Conservation (phyloP, 2,329 filamentous ascomycete genomes). For the Eutypella sp. region DNA sequence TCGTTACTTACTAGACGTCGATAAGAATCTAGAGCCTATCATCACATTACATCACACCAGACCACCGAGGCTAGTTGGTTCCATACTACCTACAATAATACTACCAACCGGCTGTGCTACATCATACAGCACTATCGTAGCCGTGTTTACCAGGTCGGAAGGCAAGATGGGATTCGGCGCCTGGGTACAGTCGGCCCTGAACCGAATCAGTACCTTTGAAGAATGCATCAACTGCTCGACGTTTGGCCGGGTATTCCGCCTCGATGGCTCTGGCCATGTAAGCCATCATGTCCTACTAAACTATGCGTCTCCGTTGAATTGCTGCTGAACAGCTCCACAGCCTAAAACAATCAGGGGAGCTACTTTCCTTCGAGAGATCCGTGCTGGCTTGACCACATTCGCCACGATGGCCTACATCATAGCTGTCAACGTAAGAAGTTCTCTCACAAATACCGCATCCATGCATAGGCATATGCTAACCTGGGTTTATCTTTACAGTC, state of each 20-base stretch:
- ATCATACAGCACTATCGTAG: not conserved
- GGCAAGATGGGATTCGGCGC: not conserved
- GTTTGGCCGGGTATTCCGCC: slow-evolving; percentile 54
- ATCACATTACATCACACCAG: too few species aligned
- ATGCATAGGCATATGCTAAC: slow-evolving; percentile 2
- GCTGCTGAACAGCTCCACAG: slow-evolving; percentile 34
- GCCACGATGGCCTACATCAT: slow-evolving; percentile 85
- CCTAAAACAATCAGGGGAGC: slow-evolving; percentile 62
- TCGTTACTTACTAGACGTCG: too few species aligned
- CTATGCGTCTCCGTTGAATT: not conserved
- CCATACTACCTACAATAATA: too few species aligned
- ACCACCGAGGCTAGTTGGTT: too few species aligned
- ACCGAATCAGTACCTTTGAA: slow-evolving; percentile 19
- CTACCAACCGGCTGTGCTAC: not conserved
- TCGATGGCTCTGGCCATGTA: slow-evolving; percentile 62
- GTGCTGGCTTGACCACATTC: slow-evolving; percentile 75
- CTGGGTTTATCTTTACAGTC: slow-evolving; percentile 42
- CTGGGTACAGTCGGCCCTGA: slow-evolving; percentile 3
- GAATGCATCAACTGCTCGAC: slow-evolving; percentile 30
- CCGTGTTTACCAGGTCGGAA: not conserved
- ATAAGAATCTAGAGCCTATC: too few species aligned
- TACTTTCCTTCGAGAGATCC: slow-evolving; percentile 71
- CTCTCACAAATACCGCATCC: not conserved
- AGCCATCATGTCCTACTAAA: slow-evolving; percentile 22
- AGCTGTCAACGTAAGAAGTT: slow-evolving; percentile 54